Evolutionary conservation across 176 grass and related monocot genomes (phyloP), one percentile per base, ranked within the genome.

Genomic region (Musa troglodytarum): DNA sequence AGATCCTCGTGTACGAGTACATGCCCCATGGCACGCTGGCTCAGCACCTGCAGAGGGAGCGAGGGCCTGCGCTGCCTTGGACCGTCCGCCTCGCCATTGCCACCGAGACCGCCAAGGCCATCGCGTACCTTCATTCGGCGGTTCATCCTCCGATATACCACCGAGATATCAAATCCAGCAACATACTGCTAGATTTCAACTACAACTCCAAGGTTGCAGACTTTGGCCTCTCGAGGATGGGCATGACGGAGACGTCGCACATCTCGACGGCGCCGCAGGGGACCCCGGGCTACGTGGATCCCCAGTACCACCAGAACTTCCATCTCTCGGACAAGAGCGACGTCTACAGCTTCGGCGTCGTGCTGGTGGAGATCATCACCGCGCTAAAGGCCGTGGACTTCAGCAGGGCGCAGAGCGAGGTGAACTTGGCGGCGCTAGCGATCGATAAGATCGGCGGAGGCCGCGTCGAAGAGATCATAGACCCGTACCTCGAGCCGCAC

Each of bases 161-260:
- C 43, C 59, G 75, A 0, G 75, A 77, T 49, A 29, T 77, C 61
- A 77, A 77, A 20, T 52, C 61, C n/a, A 77, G 75, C 75, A 77
- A 77, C 61, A 77, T 77, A 34, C 62, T 77, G 21, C 50, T 77
- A 10, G 75, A 77, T n/a, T n/a, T 53, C 80, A 77, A 78, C 19
- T 88, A 85, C 77, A 84, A 83, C 74, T 85, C 89, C 77, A 91
- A 91, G 82, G 85, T 91, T 43, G 85, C 89, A 26, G 89, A 91
- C 85, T 91, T 91, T 74, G 89, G 89, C 49, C 82, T 91, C 59
- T 87, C 89, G 50, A 74, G 89, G 63, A 85, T 83, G 85, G 89
- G 89, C 65, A 82, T 83, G 49, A 22, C 59, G 29, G 81, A 76
- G 62, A 74, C 74, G 11, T 83, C 87, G 14, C 83, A 89, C 78